phyloP scores from a whole-genome alignment of 1,284 basidiomycete genomes.

The Anthracocystis setariae region DNA sequence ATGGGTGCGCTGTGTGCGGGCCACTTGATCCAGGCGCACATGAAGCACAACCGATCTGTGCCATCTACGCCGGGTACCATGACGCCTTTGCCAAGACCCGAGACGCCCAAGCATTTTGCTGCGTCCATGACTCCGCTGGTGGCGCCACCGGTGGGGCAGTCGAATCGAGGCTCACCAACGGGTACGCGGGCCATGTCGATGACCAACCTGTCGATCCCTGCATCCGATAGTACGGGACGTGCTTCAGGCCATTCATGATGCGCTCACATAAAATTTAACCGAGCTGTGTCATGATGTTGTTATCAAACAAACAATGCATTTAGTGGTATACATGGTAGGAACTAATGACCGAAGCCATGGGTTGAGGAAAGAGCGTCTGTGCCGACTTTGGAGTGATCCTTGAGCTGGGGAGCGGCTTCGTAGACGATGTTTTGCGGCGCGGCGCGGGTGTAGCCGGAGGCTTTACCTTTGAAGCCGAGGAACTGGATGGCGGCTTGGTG shows the following conservation, averaged over 20 bases:
- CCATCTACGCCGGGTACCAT: conserved; percentile 63
- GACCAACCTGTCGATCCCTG: conserved; percentile 39
- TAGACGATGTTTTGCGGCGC: conserved; percentile 62
- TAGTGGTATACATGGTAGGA: background rate
- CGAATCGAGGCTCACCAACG: conserved; percentile 35
- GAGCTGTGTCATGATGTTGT: too few relatives aligned
- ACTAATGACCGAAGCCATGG: conserved; percentile 42
- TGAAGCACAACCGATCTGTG: conserved; percentile 66
- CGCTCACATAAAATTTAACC: too few relatives aligned
- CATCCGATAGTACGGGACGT: conserved; percentile 36
- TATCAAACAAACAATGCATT: conserved; percentile 6
- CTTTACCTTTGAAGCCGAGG: conserved; percentile 62
- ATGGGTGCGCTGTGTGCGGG: conserved; percentile 66
- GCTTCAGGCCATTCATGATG: conserved; percentile 4
- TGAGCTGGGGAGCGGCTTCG: conserved; percentile 61
- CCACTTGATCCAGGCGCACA: conserved; percentile 67
- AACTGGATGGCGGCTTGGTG: conserved; percentile 52
- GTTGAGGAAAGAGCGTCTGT: conserved; percentile 28
- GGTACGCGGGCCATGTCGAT: conserved; percentile 38
- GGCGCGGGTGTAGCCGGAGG: conserved; percentile 22
- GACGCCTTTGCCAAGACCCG: conserved; percentile 57
- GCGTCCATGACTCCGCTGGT: conserved; percentile 61
- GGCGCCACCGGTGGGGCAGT: conserved; percentile 49
- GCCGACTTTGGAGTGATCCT: conserved; percentile 57
- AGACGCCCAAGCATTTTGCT: conserved; percentile 58